Conservation (phyloP, 202 grass and related monocot genomes). For the Carex arenaria region DNA sequence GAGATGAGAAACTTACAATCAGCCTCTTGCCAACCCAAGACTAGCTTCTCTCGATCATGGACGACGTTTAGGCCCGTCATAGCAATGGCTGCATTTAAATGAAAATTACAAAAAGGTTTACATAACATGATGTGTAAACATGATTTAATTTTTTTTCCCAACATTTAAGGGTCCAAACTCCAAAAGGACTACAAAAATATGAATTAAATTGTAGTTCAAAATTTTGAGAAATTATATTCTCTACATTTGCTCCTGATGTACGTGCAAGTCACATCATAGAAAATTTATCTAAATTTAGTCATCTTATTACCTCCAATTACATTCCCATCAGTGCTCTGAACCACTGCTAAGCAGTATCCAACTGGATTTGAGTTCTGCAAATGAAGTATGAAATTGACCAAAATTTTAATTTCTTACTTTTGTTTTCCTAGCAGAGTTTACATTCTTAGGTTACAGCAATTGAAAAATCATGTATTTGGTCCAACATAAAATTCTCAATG, state of each 20-base stretch:
- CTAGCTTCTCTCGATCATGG: slow-evolving; percentile 37
- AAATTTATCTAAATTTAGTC: neutral
- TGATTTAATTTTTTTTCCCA: neutral
- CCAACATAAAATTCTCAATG: neutral
- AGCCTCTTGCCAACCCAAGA: slow-evolving; percentile 54
- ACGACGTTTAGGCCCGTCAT: slow-evolving; percentile 63
- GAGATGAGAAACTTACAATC: slow-evolving; percentile 40
- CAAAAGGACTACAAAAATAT: neutral
- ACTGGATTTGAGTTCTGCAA: neutral
- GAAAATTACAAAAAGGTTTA: neutral
- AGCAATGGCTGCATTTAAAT: slow-evolving; percentile 49
- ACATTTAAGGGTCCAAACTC: neutral
- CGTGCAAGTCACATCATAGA: neutral
- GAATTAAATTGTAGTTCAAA: neutral
- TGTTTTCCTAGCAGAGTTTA: neutral
- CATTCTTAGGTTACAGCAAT: neutral
- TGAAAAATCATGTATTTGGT: neutral
- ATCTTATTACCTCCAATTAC: slow-evolving; percentile 58
- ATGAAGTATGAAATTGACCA: neutral
- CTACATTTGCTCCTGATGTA: neutral
- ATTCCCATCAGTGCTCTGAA: slow-evolving; percentile 36
- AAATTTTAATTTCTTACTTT: neutral
- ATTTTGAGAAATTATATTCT: neutral
- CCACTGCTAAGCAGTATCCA: slow-evolving; percentile 53
- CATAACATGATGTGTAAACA: too few relatives aligned